Base-by-base conservation (phyloP, 2,329 filamentous ascomycete genomes). In the Basipetospora chlamydospora region DNA sequence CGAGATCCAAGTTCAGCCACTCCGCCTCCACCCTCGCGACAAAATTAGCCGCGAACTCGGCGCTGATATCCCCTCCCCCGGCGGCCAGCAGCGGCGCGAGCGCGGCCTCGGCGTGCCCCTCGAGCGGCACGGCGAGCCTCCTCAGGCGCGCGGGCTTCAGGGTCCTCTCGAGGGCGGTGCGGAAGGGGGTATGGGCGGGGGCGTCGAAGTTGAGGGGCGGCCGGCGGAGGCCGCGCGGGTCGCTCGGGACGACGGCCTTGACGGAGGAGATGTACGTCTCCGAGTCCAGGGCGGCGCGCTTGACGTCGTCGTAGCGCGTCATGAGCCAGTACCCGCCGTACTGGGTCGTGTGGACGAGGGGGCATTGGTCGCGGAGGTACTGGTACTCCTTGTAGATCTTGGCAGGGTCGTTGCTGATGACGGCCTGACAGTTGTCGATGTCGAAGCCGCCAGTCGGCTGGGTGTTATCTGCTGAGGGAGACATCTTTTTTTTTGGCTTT, bases 151-250 rank as follows among this genome's bases (percentile, higher is more conserved):
- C 26, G 3, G 44, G 42, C 18, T 45, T 46, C 5, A 45, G 23
- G 0, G 44, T 46, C 17, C 43, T 33, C 13, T 45, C 44, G 4
- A 46, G 33, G 1, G 43, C 44, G 1, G 43, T 46, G 6, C 44
- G 43, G 31, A 45, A 45, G 2, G 43, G 44, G 3, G 44, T 45
- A 33, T 46, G 44, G 3, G 42, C 42, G 2, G 44, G 44, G 2
- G 43, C 44, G 9, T 46, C 44, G 16, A 46, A 46, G 38, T 46
- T 46, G 25, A 46, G 33, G 5, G 44, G 44, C 11, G 44, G 44
- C 3, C 44, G 39, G 8, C 43, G 42, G 9, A 45, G 42, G 18
- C 42, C 42, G 12, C 42, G 21, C 2, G 42, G 41, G 10, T 44
- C 42, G 13, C 42, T 44, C 4, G 42, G 42, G 1, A 44, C 42